These are phyloP conservation scores for Trichoderma atroviride DNA, from an alignment of 2,329 filamentous ascomycete species.

Conservation along the genomic window DNA sequence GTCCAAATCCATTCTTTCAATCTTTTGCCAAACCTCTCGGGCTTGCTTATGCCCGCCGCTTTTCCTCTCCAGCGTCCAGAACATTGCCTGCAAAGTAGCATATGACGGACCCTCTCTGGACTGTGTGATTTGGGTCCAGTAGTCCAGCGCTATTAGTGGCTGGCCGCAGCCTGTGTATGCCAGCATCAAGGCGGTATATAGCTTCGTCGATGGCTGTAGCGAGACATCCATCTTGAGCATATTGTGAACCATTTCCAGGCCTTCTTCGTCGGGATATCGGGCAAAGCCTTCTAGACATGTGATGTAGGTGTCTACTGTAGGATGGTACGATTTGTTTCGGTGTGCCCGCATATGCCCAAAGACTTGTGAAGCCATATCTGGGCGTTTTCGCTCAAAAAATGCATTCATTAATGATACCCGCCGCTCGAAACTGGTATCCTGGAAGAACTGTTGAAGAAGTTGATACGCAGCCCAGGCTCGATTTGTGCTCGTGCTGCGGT, in stretches of 20 bases:
- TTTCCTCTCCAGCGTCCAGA: slow-evolving; percentile 72
- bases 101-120: slow-evolving; percentile 86
- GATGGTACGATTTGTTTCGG: slow-evolving; percentile 62
- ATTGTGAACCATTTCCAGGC: slow-evolving; percentile 79
- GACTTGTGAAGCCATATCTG: slow-evolving; percentile 83
- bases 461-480: slow-evolving; percentile 68
- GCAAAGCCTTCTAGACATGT: slow-evolving; percentile 77
- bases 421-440: slow-evolving; percentile 64
- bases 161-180: slow-evolving; percentile 74
- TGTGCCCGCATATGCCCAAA: slow-evolving; percentile 95
- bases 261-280: slow-evolving; percentile 54
- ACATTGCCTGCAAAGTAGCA: slow-evolving; percentile 76
- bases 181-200: slow-evolving; percentile 85
- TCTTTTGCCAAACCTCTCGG: slow-evolving; percentile 69
- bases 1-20: slow-evolving; percentile 75
- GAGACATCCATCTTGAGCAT: slow-evolving; percentile 92
- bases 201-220: slow-evolving; percentile 72
- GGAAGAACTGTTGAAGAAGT: slow-evolving; percentile 66
- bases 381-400: slow-evolving; percentile 76
- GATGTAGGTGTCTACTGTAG: slow-evolving; percentile 75
- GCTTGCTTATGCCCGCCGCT: slow-evolving; percentile 62
- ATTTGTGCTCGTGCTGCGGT: slow-evolving; percentile 62
- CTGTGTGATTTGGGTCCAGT: slow-evolving; percentile 82
- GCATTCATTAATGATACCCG: slow-evolving; percentile 76
- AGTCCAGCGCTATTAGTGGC: slow-evolving; percentile 68